phyloP scores from a whole-genome alignment of 495 filamentous ascomycete species.

The Aspergillus campestris region DNA sequence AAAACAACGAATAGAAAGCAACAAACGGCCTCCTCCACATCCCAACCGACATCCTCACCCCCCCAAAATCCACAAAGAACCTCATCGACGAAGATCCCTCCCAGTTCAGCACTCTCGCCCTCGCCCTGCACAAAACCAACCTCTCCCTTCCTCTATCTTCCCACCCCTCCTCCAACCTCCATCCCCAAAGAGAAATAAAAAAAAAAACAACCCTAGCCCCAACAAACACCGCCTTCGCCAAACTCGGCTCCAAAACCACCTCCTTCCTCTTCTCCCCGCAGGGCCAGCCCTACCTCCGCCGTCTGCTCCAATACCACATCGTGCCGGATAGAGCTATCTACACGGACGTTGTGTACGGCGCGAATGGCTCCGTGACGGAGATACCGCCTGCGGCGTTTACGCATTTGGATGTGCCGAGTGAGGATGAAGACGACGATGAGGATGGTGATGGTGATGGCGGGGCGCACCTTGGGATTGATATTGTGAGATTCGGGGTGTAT shows the following conservation, averaged over 20 bases:
- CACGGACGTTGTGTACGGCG: constrained; percentile 50
- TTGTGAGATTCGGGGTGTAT: constrained; percentile 52
- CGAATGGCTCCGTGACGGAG: constrained; percentile 10
- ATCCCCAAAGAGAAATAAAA: constrained; percentile 42
- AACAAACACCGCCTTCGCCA: constrained; percentile 63
- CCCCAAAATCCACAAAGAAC: constrained; percentile 52
- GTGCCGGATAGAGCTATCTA: constrained; percentile 70
- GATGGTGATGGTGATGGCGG: constrained; percentile 46
- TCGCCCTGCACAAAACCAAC: constrained; percentile 63
- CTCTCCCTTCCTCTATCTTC: constrained; percentile 41
- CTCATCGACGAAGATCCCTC: constrained; percentile 60
- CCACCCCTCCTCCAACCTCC: constrained; percentile 42
- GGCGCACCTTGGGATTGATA: constrained; percentile 54
- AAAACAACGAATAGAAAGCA: constrained; percentile 25
- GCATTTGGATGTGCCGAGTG: constrained; percentile 51
- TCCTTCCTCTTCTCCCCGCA: constrained; percentile 68
- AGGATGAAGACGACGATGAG: no score
- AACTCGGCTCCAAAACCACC: constrained; percentile 59
- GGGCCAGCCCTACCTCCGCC: constrained; percentile 62
- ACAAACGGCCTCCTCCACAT: constrained; percentile 78
- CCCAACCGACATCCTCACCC: constrained; percentile 61
- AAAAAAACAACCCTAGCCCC: constrained; percentile 33
- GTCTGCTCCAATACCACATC: constrained; percentile 70
- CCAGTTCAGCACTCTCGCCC: constrained; percentile 67
- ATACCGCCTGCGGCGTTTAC: constrained; percentile 26